Conservation (phyloP, 495 filamentous ascomycete genomes). For the Neurospora hispaniola region DNA sequence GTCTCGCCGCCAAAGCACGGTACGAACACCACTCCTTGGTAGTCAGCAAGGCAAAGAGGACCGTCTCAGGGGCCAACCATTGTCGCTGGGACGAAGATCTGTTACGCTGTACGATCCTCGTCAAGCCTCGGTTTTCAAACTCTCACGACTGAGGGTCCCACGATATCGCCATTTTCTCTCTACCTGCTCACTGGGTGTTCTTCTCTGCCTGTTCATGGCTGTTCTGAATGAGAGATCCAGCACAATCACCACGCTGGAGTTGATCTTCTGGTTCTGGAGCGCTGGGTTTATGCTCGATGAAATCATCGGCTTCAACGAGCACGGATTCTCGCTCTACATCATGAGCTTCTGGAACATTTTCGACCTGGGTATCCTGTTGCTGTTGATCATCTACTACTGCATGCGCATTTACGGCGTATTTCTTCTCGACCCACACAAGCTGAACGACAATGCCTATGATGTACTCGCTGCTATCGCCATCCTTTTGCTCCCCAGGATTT, state of each 20-base stretch:
- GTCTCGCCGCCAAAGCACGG: constrained; percentile 24
- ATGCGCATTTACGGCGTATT: constrained; percentile 80
- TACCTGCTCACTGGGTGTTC: constrained; percentile 67
- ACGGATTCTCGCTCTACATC: constrained; percentile 87
- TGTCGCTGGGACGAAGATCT: constrained; percentile 48
- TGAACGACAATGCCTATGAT: constrained; percentile 79
- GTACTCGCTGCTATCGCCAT: constrained; percentile 82
- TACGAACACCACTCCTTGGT: constrained; percentile 32
- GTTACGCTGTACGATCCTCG: constrained; percentile 84
- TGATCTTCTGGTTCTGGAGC: constrained; percentile 95
- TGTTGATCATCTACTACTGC: constrained; percentile 79
- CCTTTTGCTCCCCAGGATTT: constrained; percentile 78
- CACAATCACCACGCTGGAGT: constrained; percentile 67
- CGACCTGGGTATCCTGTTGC: constrained; percentile 76
- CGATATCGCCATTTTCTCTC: constrained; percentile 83
- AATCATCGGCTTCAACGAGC: constrained; percentile 83
- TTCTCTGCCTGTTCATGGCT: constrained; percentile 74
- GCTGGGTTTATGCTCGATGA: constrained; percentile 96
- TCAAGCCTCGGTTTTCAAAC: constrained; percentile 80
- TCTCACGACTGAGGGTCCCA: constrained; percentile 79
- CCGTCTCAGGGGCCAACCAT: constrained; percentile 16
- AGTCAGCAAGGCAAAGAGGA: constrained; percentile 31
- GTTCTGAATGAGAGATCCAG: constrained; percentile 60
- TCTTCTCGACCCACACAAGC: constrained; percentile 54
- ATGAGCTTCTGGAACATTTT: constrained; percentile 97